Evolutionary conservation across 805 yeast genomes (phyloP), one percentile per base, ranked within the genome.

Genomic region (Yarrowia osloensis): DNA sequence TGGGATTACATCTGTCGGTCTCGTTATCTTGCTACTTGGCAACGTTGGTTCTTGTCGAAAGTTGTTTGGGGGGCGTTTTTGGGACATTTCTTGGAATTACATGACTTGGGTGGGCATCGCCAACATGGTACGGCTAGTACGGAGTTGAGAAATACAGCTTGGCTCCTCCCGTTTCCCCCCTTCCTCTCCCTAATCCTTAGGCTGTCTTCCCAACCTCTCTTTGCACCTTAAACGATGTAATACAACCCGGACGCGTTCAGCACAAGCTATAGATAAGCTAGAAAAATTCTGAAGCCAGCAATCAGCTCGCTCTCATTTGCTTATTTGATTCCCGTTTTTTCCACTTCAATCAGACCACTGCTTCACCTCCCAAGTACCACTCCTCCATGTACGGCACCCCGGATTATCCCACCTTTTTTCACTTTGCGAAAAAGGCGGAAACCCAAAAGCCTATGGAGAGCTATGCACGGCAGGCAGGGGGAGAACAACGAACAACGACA

Each of bases 401-500:
- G 57, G 57, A 50, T 50, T 50, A 50, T 50, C 57, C 40, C 24
- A 37, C 39, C 22, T 5, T 22, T 26, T 46, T 46, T 21, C 28
- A 50, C 57, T 50, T 50, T 50, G 57, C 57, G 40, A 31, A 50
- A 31, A 46, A 44, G 47, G 5, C 26, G 17, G 9, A n/a, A 46
- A 49, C 33, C 7, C 15, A 19, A 31, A 47, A 29, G 15, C 26
- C 39, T 49, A 17, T 12, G 29, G 12, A 6, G 13, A 21, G 26
- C 37, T 21, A 33, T 50, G 57, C 57, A 50, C 40, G 40, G 40
- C 57, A 21, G 29, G 57, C 57, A 50, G 57, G 57, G 57, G 57
- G 57, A 26, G 37, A 50, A 50, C 57, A 33, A 50, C 19, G 40
- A 33, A 33, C 13, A 46, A 17, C 21, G 33, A 17, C 6, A 7